phyloP scores from a whole-genome alignment of 108 stramenopile species.

The Cyclotella choctawhatcheeana region DNA sequence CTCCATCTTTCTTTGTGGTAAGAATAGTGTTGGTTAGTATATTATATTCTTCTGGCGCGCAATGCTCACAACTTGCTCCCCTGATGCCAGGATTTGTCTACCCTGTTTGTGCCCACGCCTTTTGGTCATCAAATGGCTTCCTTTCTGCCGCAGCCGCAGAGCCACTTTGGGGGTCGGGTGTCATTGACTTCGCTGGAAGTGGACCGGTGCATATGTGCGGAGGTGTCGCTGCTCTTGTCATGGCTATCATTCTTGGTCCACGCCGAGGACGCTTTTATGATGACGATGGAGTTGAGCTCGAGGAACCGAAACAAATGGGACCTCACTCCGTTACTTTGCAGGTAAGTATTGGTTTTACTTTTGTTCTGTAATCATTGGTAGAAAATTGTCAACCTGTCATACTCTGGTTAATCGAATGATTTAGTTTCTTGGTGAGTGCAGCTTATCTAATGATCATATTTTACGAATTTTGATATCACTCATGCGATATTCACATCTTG shows the following conservation, averaged over 20 bases:
- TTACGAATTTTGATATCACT: not conserved
- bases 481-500: not conserved
- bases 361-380: no score
- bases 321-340: conserved; percentile 83
- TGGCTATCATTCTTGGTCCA: conserved; percentile 66
- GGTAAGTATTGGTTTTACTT: conserved; percentile 15
- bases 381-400: no score
- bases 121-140: conserved; percentile 52
- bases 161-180: conserved; percentile 66
- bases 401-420: no score
- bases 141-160: conserved; percentile 51
- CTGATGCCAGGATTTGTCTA: conserved; percentile 52
- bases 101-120: conserved; percentile 58
- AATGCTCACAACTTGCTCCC: not conserved
- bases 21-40: not conserved
- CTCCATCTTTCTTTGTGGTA: conserved; percentile 60
- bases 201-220: conserved; percentile 81
- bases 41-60: not conserved
- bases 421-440: conserved; percentile 20
- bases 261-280: conserved; percentile 85
- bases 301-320: conserved; percentile 66
- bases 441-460: not conserved
- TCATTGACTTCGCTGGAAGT: conserved; percentile 84
- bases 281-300: conserved; percentile 62
- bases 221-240: conserved; percentile 60